These are phyloP conservation scores for Sclerotinia borealis DNA, from an alignment of 2,329 filamentous ascomycete species.

Conservation along the genomic window DNA sequence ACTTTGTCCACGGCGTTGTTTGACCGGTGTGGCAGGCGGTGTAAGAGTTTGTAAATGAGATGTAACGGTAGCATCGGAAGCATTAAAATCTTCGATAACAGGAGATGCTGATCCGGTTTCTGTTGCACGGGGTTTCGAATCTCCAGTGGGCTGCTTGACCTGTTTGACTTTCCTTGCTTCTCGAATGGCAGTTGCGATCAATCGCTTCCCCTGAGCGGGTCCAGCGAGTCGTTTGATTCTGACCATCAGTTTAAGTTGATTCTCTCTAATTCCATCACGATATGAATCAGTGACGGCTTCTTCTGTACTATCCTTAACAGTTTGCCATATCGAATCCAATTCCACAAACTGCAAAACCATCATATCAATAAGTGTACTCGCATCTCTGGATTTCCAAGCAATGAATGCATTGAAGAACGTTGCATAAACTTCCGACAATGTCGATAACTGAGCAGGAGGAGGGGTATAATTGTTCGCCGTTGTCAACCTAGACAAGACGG, in stretches of 20 bases:
- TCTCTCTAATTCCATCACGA: constrained; percentile 71
- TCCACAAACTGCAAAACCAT: constrained; percentile 86
- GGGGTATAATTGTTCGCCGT: constrained; percentile 61
- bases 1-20: constrained; percentile 11
- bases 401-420: constrained; percentile 75
- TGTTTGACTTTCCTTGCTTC: constrained; percentile 61
- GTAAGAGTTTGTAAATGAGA: constrained; percentile 44
- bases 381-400: constrained; percentile 77
- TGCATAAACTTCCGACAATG: constrained; percentile 63
- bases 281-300: constrained; percentile 71
- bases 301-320: constrained; percentile 71
- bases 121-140: constrained; percentile 61
- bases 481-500: constrained; percentile 60
- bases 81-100: constrained; percentile 37
- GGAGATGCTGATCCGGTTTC: constrained; percentile 34
- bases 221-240: constrained; percentile 75
- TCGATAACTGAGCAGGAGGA: constrained; percentile 54
- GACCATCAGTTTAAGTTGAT: constrained; percentile 72
- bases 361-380: constrained; percentile 69
- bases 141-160: constrained; percentile 60
- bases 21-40: constrained; percentile 46
- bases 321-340: constrained; percentile 76
- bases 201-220: constrained; percentile 59
- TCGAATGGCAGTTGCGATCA: constrained; percentile 69
- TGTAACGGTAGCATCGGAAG: constrained; percentile 38